Evolutionary conservation across 2,329 filamentous ascomycete species (phyloP), one percentile per base, ranked within the genome.

Genomic region (Volutella citrinella): DNA sequence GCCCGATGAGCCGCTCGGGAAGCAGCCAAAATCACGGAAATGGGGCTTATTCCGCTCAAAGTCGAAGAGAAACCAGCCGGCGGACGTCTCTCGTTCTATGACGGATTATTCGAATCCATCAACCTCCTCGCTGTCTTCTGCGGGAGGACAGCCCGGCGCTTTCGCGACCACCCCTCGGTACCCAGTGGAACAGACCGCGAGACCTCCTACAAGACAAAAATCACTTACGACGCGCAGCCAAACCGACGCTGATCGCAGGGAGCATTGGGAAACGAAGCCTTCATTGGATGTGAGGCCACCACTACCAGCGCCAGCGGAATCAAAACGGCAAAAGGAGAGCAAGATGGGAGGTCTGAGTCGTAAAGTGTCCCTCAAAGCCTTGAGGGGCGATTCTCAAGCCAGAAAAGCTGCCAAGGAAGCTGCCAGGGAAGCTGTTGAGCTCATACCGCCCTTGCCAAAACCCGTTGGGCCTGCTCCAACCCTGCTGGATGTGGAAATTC

Each of bases 401-500:
- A 48, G 39, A 31, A 49, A 34, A 23, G 38, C 36, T n/a, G 46
- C 48, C 30, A 49, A 40, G 32, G 29, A 32, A 15, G 36, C 48
- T 12, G 34, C 46, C 21, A 48, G 39, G 31, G 48, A 34, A 23
- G 38, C 36, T n/a, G 46, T 47, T 30, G 47, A 40, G 32, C 27
- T 32, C 14, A 36, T 46, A 10, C 31, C 38, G 6, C 39, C 38
- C 4, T 14, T 38, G n/a, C 41, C 50, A 5, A 49, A 50, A 16
- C 29, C 54, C 7, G 52, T 24, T 25, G 44, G 50, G 7, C 51
- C 54, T 22, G 20, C 20, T 22, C 20, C 12, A 9, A 22, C 20
- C 2, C 37, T 83, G 7, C 66, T 96, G 14, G 73, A 89, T 49
- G 74, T 96, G 12, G 79, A 90, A 32, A 93, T 96, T 37, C 90